Percentiles rank a stretch among this genome's conserved stretches.
These are phyloP conservation scores for Botrytis squamosa DNA, from an alignment of 2,329 filamentous ascomycete genomes.

Conservation along the genomic window DNA sequence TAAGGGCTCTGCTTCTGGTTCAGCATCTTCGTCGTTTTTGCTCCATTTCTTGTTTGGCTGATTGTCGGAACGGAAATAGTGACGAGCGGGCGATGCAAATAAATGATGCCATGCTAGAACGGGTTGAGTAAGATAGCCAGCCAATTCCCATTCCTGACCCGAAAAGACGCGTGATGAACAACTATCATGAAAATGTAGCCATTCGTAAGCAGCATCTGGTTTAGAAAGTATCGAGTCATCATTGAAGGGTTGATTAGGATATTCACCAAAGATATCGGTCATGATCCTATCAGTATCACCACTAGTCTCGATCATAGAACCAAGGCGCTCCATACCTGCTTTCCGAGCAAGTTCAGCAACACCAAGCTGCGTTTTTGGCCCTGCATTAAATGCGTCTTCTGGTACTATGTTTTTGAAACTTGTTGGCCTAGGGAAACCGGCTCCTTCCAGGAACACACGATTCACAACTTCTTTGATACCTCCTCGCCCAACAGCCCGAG, in stretches of 20 bases:
- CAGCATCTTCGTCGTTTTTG: constrained; percentile 4
- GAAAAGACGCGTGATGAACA: constrained; percentile 76
- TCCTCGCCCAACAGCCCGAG: constrained; percentile 69
- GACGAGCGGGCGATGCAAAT: constrained; percentile 68
- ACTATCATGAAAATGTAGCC: constrained; percentile 89
- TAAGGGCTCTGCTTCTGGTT: constrained; percentile 46
- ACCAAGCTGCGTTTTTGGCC: constrained; percentile 59
- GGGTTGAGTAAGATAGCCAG: constrained; percentile 81
- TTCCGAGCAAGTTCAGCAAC: constrained; percentile 73
- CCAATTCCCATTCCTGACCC: constrained; percentile 91
- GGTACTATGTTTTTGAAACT: constrained; percentile 27
- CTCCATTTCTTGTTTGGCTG: constrained; percentile 44
- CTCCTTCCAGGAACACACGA: constrained; percentile 76
- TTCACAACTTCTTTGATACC: constrained; percentile 72
- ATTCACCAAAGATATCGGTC: constrained; percentile 80
- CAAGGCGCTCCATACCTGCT: constrained; percentile 67
- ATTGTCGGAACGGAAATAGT: constrained; percentile 43
- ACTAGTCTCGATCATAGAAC: constrained; percentile 75
- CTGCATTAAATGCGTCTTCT: constrained; percentile 34
- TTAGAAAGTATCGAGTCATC: constrained; percentile 91
- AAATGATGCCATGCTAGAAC: constrained; percentile 87
- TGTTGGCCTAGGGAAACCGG: constrained; percentile 57
- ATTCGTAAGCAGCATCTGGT: constrained; percentile 78
- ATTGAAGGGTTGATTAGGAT: constrained; percentile 84
- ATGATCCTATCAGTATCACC: constrained; percentile 78